Evolutionary conservation across 106 monocot genomes (phyloP), one percentile per base, ranked within the genome.

Genomic region (Narthecium ossifragum): DNA sequence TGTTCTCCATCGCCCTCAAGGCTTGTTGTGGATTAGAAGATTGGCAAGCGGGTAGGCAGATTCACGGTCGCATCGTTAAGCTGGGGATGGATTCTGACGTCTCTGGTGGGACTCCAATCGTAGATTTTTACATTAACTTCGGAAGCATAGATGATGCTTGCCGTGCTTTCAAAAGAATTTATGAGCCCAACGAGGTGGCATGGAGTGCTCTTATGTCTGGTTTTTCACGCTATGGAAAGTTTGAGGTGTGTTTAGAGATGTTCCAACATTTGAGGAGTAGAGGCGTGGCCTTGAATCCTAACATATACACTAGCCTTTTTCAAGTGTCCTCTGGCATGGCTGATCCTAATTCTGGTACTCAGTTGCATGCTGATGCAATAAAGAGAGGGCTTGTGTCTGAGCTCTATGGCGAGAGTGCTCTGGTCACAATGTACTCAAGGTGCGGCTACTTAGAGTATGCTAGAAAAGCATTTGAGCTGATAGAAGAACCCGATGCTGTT

Each of bases 31-130:
- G 15, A 13, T 34, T 67, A 28, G 56, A 53, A 26, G 57, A 43
- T 54, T 18, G 31, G 34, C 22, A 43, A 13, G 4, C 31, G 0
- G 66, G 66, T 7, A 51, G 28, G 53, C 68, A 69, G 22, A 55
- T 75, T 67, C 75, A 75, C 29, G 75, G 68, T 20, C 40, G n/a
- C 20, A 46, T 62, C 12, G 47, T 58, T 3, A 69, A 76, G 50
- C 20, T 63, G 17, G 69, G 75, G 14, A 61, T 76, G 60, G 70
- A 75, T 57, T 68, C 62, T 24, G 68, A 61, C 62, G 65, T 66
- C 34, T 73, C 73, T 6, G 65, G 23, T 0, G 73, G 73, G 20
- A 66, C 73, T 23, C 73, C 73, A 5, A 22, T 66, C 23, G 73
- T 73, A 20, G 65, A 65, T 28, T 66, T 65, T 12, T 73, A 65